Percentiles rank a stretch among this genome's conserved stretches.
Conservation (phyloP, 2,329 filamentous ascomycete genomes). For the Microcyclosporella mali region DNA sequence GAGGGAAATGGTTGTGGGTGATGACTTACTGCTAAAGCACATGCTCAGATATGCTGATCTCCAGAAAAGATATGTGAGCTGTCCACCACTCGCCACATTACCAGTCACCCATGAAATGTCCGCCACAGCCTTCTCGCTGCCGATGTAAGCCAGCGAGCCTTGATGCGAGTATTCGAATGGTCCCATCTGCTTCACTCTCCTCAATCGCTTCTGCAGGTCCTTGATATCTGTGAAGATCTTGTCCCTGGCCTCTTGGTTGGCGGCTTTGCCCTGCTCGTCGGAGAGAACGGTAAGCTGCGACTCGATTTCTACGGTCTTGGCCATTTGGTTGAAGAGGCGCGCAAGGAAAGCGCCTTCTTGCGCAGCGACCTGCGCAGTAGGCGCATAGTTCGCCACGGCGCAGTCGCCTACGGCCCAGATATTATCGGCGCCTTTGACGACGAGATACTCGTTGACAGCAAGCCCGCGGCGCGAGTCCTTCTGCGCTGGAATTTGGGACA, state of each 20-base stretch:
- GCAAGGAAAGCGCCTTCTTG: constrained; percentile 96
- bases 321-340: constrained; percentile 97
- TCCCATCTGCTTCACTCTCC: constrained; percentile 87
- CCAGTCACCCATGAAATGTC: constrained; percentile 97
- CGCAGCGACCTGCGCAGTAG: constrained; percentile 90
- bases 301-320: constrained; percentile 83
- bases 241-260: constrained; percentile 55
- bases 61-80: constrained; percentile 96
- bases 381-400: constrained; percentile 93
- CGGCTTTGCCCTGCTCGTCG: constrained; percentile 55
- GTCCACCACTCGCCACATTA: constrained; percentile 85
- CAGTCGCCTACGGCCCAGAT: constrained; percentile 98
- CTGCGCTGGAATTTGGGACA: constrained; percentile 85
- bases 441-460: constrained; percentile 96
- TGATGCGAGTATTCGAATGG: constrained; percentile 99
- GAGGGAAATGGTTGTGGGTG: background rate
- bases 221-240: constrained; percentile 69
- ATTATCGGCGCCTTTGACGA: constrained; percentile 93
- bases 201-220: constrained; percentile 75
- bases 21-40: constrained; percentile 91
- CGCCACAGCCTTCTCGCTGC: constrained; percentile 93
- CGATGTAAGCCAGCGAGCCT: constrained; percentile 94
- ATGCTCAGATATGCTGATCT: constrained; percentile 96
- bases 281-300: constrained; percentile 64
- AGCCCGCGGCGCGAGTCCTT: constrained; percentile 92